Evolutionary conservation across 169 alveolate species (phyloP), one percentile per base, ranked within the genome.

Genomic region (Plasmodium billcollinsi): DNA sequence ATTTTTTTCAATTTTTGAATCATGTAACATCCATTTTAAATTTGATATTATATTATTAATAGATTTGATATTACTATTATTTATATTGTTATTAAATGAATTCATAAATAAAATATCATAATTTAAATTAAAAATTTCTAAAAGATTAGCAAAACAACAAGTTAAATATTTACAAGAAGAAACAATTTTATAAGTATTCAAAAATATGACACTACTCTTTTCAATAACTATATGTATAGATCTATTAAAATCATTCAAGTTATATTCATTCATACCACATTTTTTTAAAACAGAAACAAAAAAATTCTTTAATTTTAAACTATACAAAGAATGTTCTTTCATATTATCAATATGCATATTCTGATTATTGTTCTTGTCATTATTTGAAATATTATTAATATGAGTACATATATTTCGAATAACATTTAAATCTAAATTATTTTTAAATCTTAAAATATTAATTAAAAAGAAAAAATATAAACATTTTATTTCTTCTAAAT

Each of bases 1-100:
- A 47, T 86, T 67, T 67, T 86, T 86, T 33, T 70, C 92, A 29
- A 86, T 66, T 67, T 86, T 86, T 8, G 92, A 86, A 86, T 86
- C 92, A 21, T 86, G 92, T 3, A 67, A 59, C 88, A 86, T 72
- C 92, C 86, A 86, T 62, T 86, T 86, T 20, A 86, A 71, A n/a
- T 59, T 86, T 2, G 88, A 21, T 26, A 86, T 50, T 52, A 86
- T 21, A 5, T 45, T 39, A 15, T 86, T 86, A 33, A 86, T 62
- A 8, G 92, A 86, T 24, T 73, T 54, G 15, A 86, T 86, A 56
- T 86, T 86, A 20, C 92, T 86, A 73, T 86, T 86, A 45, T 86
- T 86, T 39, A 62, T 43, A 14, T 86, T 86, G 24, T 72, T 86
- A 39, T 86, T 86, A 86, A 86, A 86, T 33, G 86, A 15, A 33